Percentiles rank a stretch among this genome's conserved stretches.
phyloP scores from a whole-genome alignment of 2,329 filamentous ascomycete species.

The Aspergillus fijiensis region DNA sequence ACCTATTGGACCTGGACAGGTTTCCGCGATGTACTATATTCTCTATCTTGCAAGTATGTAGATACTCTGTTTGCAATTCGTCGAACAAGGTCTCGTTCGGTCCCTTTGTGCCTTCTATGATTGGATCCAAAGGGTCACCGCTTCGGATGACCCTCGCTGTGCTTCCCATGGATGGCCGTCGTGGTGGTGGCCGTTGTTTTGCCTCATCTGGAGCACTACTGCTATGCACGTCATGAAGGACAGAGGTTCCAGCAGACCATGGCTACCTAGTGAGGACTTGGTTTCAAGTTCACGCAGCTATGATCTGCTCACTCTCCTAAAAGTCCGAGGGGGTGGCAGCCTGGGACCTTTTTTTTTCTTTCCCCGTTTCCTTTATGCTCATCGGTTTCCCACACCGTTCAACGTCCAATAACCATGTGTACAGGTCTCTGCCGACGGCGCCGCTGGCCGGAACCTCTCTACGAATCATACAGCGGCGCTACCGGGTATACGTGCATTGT shows the following conservation, averaged over 20 bases:
- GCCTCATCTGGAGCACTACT: background rate
- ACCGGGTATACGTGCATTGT: conserved; percentile 86
- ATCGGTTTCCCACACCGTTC: background rate
- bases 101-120: background rate
- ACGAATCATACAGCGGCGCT: conserved; percentile 73
- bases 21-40: conserved; percentile 48
- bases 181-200: background rate
- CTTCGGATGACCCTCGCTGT: background rate
- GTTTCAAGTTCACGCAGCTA: background rate
- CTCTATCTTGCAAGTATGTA: conserved; percentile 74
- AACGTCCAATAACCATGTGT: conserved; percentile 25
- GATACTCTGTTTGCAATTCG: conserved; percentile 23
- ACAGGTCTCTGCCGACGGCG: conserved; percentile 90
- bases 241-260: background rate
- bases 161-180: background rate
- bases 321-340: background rate
- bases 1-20: conserved; percentile 20
- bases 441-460: conserved; percentile 87
- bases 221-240: background rate
- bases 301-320: background rate
- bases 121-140: background rate
- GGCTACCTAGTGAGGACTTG: background rate
- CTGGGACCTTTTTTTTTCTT: background rate
- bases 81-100: conserved; percentile 5
- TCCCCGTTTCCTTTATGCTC: no score